Evolutionary conservation across 75 land plant genomes (phyloP), one percentile per base, ranked within the genome.

Genomic region (Sequoia sempervirens): DNA sequence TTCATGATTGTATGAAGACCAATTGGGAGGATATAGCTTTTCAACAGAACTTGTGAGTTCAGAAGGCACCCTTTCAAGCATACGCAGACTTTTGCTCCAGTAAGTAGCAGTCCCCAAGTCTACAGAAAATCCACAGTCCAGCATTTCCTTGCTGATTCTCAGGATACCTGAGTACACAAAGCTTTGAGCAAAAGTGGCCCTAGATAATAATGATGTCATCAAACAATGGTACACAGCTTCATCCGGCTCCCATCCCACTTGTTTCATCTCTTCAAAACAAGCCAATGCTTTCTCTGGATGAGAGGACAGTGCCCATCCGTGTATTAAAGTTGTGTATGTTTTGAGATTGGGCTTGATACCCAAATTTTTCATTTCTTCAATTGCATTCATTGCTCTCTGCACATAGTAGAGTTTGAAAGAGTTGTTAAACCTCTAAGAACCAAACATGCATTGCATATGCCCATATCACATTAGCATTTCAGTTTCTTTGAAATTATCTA

Each of bases 231-330:
- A 96, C 10, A 95, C 93, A 30, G 96, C 95, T 80, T 90, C 92
- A 90, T 98, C 99, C 41, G 96, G 98, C 76, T 91, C 87, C 81
- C 96, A 86, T 37, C 98, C 97, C 46, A 84, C 85, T 38, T 66
- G 37, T 87, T 96, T 98, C 93, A 94, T 94, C 37, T 93, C 89
- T 82, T 94, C 92, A 64, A 91, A 98, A 86, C 94, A 96, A 75
- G 73, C 88, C 84, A 98, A 82, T 17, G 99, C 99, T 84, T 98
- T 94, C 86, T 96, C 99, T 18, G 98, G 99, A 84, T 86, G 90
- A 37, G 96, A 93, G 17, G 98, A 93, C 32, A 94, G 86, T 13
- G 98, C 91, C 99, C 99, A 98, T 17, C 99, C 99, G 68, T 90
- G 90, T 12, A 98, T 92, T 47, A 98, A 43, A 38, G 98, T 93